These are phyloP conservation scores for Penicillium sp. DNA, from an alignment of 2,329 filamentous ascomycete genomes.

Conservation along the genomic window DNA sequence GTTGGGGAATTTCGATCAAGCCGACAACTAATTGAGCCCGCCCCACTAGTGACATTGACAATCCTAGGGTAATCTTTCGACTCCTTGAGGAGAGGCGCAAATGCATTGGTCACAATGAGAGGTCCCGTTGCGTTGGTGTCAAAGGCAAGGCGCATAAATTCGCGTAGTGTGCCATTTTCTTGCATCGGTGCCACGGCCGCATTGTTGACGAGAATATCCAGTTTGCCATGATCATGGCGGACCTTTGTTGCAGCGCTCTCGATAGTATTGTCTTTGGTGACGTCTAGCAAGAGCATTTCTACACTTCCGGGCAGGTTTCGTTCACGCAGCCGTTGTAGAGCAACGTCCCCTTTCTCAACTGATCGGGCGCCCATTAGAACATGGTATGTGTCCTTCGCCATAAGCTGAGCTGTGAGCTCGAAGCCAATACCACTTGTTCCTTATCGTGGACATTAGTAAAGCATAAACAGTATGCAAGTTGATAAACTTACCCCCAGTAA, in stretches of 20 bases:
- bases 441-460: background rate
- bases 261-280: slow-evolving; percentile 30
- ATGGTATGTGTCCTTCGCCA: slow-evolving; percentile 30
- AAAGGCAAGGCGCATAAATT: slow-evolving; percentile 18
- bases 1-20: slow-evolving; percentile 23
- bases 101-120: slow-evolving; percentile 27
- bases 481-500: slow-evolving; percentile 2
- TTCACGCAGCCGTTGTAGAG: slow-evolving; percentile 26
- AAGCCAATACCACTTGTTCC: slow-evolving; percentile 24
- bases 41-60: slow-evolving; percentile 33
- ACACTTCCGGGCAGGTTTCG: slow-evolving; percentile 21
- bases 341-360: slow-evolving; percentile 27
- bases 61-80: slow-evolving; percentile 8
- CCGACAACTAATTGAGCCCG: slow-evolving; percentile 27
- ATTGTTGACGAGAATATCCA: slow-evolving; percentile 27
- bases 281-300: slow-evolving; percentile 27
- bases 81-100: slow-evolving; percentile 29
- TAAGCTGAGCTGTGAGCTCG: slow-evolving; percentile 26
- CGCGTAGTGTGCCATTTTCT: slow-evolving; percentile 5
- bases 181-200: slow-evolving; percentile 18
- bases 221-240: slow-evolving; percentile 12
- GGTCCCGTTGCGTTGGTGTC: slow-evolving; percentile 37
- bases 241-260: slow-evolving; percentile 16
- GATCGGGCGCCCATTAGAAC: slow-evolving; percentile 34
- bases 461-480: background rate